Evolutionary conservation across 805 yeast genomes (phyloP).

Genomic region (Yamadazyma akitaensis): DNA sequence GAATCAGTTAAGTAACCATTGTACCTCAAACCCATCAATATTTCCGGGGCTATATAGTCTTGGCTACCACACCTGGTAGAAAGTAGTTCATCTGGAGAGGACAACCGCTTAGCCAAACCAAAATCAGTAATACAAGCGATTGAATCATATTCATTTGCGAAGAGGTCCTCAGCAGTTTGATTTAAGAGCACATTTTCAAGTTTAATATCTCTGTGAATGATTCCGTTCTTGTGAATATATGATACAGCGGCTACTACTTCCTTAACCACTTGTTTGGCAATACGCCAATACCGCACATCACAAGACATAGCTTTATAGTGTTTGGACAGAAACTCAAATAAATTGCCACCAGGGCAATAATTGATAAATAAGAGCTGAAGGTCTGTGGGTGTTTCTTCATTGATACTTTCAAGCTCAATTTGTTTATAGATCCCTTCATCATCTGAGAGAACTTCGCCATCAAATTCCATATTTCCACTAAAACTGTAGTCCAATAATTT

Average conservation of each 20-base stretch:
- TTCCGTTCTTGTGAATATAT: constrained; percentile 62
- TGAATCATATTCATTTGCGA: background rate
- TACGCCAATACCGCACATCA: constrained; percentile 38
- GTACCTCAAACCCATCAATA: constrained; percentile 84
- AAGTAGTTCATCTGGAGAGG: constrained; percentile 57
- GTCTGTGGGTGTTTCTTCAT: background rate
- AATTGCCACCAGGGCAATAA: constrained; percentile 81
- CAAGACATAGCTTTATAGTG: constrained; percentile 38
- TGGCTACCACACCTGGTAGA: constrained; percentile 94
- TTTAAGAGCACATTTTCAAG: constrained; percentile 74
- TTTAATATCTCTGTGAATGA: constrained; percentile 90
- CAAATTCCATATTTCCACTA: constrained; percentile 20
- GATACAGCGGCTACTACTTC: constrained; percentile 69
- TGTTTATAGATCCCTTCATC: constrained; percentile 17
- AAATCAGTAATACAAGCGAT: constrained; percentile 67
- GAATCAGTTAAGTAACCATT: constrained; percentile 89
- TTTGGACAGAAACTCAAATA: constrained; percentile 52
- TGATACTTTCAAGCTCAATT: background rate
- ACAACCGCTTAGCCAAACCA: constrained; percentile 76
- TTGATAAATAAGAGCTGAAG: constrained; percentile 56
- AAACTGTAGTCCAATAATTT: constrained; percentile 51
- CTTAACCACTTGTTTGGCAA: constrained; percentile 61
- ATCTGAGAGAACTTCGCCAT: constrained; percentile 8
- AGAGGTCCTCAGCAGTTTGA: constrained; percentile 23
- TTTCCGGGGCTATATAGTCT: constrained; percentile 94